Evolutionary conservation across 139 green algal genomes (phyloP).

Genomic region (Axilococcus clingmanii): DNA sequence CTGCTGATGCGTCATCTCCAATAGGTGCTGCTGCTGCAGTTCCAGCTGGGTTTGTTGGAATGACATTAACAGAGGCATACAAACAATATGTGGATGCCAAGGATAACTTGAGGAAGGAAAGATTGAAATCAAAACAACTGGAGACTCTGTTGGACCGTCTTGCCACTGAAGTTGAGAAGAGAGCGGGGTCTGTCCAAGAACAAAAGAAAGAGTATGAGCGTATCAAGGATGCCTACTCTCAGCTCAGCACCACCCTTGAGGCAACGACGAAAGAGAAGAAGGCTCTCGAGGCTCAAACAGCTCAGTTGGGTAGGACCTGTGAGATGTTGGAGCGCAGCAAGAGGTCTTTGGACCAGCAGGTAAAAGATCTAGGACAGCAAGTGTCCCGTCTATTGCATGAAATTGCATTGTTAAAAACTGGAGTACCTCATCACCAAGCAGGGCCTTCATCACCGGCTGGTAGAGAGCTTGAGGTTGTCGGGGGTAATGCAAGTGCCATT

Average conservation of each 20-base stretch:
- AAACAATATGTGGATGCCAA: constrained; percentile 28
- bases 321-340: constrained; percentile 10
- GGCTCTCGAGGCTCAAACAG: constrained; percentile 6
- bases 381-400: constrained; percentile 25
- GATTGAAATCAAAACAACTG: constrained; percentile 18
- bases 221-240: constrained; percentile 25
- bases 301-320: constrained; percentile 7
- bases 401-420: constrained; percentile 7
- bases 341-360: constrained; percentile 25
- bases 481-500: constrained; percentile 23
- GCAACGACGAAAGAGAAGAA: constrained; percentile 15
- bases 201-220: constrained; percentile 36
- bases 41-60: no score
- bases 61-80: constrained; percentile 27
- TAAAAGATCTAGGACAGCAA: constrained; percentile 30
- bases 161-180: constrained; percentile 33
- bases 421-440: constrained; percentile 1
- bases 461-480: constrained; percentile 2
- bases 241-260: constrained; percentile 22
- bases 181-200: constrained; percentile 31
- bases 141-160: constrained; percentile 45
- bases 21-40: no score
- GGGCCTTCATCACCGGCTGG: no score
- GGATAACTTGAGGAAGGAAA: constrained; percentile 18
- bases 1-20: background rate